Base-by-base conservation (phyloP, 257 asterid species). In the Petunia secreta region DNA sequence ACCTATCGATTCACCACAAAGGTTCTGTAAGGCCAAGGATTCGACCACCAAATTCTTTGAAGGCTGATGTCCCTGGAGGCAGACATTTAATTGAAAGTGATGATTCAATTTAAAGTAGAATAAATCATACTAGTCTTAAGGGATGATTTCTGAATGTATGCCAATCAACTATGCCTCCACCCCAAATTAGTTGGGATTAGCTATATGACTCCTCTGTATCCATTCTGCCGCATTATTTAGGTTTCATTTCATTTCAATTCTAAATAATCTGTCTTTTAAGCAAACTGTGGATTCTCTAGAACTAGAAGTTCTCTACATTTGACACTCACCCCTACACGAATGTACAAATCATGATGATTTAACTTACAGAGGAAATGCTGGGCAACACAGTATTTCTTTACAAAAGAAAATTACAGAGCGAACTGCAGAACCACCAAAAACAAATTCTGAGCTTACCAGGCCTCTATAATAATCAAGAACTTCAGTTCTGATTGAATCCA, bases 401-500 rank as follows among this genome's bases (percentile, higher is more conserved):
- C 25, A 25, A 25, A 25, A 25, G 25, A 25, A 25, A 25, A 25
- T 25, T 25, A 25, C 25, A 25, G 25, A 25, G 25, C 25, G 25
- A 25, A 48, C 60, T 4, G 50, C n/a, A 81, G 8, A 7, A 65
- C 78, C 36, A 57, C 69, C 59, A 80, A 60, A 83, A 63, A 13
- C 57, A 64, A 66, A 25, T 37, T 25, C 37, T 38, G 25, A 75
- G 79, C 89, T 85, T 85, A 90, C 97, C 89, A 83, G 63, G 62
- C 85, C 71, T 82, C 77, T 83, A 84, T 94, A 96, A 87, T 91
- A 96, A 25, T 68, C 84, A 85, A 87, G 79, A 79, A 96, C 98
- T 6, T 96, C 98, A 41, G 85, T 82, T 85, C 98, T 88, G 75
- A 94, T 85, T 2, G 99, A 96, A 87, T 96, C 99, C 97, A 94